Evolutionary conservation across 768 basidiomycete species (phyloP), one percentile per base, ranked within the genome.

Genomic region (Phylloporus sp.): DNA sequence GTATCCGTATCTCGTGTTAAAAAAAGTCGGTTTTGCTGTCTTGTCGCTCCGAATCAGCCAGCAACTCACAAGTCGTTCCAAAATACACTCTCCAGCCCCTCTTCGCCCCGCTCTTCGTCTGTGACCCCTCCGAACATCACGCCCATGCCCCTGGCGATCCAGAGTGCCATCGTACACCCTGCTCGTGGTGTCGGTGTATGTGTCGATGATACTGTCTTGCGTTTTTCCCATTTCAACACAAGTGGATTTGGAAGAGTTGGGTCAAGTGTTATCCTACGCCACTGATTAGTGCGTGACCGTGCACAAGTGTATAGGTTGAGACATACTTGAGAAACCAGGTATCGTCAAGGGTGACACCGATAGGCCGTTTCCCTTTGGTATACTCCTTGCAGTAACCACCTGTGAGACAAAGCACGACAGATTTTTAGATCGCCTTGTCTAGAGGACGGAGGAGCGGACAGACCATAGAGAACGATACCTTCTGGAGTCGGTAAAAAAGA

Each of bases 331-430:
- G 75, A 47, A 93, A 74, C 94, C 92, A 97, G 0, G 88, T 91
- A 62, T 97, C 92, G 16, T 92, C 90, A 6, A 95, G 75, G 72
- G 89, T 91, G n/a, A 92, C 74, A 1, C 93, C 93, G 12, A 91
- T 72, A 0, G 88, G 85, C 1, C 88, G 82, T 62, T 91, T 91
- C 3, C 91, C 91, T 63, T 94, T 93, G 20, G 70, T 62, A 59
- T 94, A 95, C 69, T 91, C 88, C 66, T 97, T 95, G 64, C 86
- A 91, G 65, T 95, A 95, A 0, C 94, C 94, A 11, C 91, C 88
- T 90, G 45, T 16, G 12, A 32, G 5, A 34, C n/a, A 34, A 6
- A 34, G 32, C 16, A 16, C 11, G 23, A 39, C 5, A 27, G n/a
- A 1, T 13, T 8, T 15, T 48, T 1, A 16, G 6, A n/a, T 38